A percentile compares a stretch with the other conserved stretches of the same genome.
Evolutionary conservation across 1,284 basidiomycete species (phyloP).

Genomic region (Ceratobasidium sp.): DNA sequence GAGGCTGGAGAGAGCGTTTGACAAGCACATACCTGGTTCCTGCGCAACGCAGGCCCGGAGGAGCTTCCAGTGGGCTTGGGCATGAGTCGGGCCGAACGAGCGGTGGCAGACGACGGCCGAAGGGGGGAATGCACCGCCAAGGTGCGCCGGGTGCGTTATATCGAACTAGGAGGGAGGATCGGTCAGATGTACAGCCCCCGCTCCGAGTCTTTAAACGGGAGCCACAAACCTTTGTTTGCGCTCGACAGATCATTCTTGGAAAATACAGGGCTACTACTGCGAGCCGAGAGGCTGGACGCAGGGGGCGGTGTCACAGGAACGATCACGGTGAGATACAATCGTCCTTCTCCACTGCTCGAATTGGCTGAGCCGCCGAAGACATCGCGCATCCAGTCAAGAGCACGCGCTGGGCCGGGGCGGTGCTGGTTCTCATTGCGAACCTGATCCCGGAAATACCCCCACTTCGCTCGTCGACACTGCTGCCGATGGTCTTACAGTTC

Average conservation of each 20-base stretch:
- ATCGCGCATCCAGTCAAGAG: not conserved
- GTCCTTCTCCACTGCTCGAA: not conserved
- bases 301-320: conserved; percentile 29
- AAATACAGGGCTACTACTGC: conserved; percentile 20
- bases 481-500: conserved; percentile 19
- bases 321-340: conserved; percentile 34
- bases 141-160: conserved; percentile 7
- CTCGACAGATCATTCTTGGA: conserved; percentile 18
- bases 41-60: conserved; percentile 68
- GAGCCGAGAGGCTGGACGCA: conserved; percentile 13
- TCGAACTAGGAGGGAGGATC: conserved; percentile 23
- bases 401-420: conserved; percentile 7
- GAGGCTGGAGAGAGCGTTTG: not conserved
- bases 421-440: conserved; percentile 28
- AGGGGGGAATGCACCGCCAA: conserved; percentile 21
- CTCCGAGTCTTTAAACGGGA: conserved; percentile 21
- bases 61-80: conserved; percentile 62
- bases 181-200: conserved; percentile 38
- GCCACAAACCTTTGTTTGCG: conserved; percentile 37
- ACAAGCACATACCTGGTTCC: conserved; percentile 65
- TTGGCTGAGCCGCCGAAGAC: conserved; percentile 5
- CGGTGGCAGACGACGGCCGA: conserved; percentile 2
- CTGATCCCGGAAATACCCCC: conserved; percentile 27
- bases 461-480: not conserved
- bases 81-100: conserved; percentile 56